Evolutionary conservation across 2,329 filamentous ascomycete species (phyloP).

Genomic region (Raffaelea albimanens): DNA sequence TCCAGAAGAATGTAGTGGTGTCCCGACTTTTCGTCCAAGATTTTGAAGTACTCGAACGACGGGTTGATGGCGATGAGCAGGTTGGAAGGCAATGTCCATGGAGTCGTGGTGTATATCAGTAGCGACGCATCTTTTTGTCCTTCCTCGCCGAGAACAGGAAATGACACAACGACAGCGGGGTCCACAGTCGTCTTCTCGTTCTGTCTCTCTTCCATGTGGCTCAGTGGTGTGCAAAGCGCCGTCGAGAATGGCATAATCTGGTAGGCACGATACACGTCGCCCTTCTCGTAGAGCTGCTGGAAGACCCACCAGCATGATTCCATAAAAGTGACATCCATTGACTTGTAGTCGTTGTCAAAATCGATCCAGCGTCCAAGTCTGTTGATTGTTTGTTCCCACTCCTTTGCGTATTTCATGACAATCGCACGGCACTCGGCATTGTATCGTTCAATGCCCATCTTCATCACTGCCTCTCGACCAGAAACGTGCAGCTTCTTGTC

Average conservation of each 20-base stretch:
- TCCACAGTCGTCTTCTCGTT: constrained; percentile 91
- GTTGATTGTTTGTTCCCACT: constrained; percentile 36
- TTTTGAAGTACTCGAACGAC: constrained; percentile 37
- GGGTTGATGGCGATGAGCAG: too few species aligned
- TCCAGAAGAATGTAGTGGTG: constrained; percentile 81
- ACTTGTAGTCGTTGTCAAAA: constrained; percentile 74
- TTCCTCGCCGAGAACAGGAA: constrained; percentile 69
- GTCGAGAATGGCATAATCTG: constrained; percentile 92
- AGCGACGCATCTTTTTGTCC: constrained; percentile 58
- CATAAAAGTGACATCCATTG: constrained; percentile 89
- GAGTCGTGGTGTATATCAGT: too few species aligned
- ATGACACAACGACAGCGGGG: constrained; percentile 80
- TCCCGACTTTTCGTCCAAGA: constrained; percentile 69
- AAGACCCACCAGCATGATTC: constrained; percentile 95
- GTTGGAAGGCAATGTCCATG: too few species aligned
- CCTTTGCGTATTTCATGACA: neutral
- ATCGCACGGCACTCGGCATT: neutral
- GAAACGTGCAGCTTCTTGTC: too few species aligned
- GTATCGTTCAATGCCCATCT: constrained; percentile 49
- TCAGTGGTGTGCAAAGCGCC: constrained; percentile 75
- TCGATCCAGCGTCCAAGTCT: constrained; percentile 68
- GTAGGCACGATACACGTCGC: constrained; percentile 77
- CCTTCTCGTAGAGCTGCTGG: constrained; percentile 84
- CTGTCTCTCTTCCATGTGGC: constrained; percentile 87
- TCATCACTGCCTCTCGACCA: constrained; percentile 42